These are phyloP conservation scores for Neurospora sp. DNA, from an alignment of 495 filamentous ascomycete genomes.

Conservation along the genomic window DNA sequence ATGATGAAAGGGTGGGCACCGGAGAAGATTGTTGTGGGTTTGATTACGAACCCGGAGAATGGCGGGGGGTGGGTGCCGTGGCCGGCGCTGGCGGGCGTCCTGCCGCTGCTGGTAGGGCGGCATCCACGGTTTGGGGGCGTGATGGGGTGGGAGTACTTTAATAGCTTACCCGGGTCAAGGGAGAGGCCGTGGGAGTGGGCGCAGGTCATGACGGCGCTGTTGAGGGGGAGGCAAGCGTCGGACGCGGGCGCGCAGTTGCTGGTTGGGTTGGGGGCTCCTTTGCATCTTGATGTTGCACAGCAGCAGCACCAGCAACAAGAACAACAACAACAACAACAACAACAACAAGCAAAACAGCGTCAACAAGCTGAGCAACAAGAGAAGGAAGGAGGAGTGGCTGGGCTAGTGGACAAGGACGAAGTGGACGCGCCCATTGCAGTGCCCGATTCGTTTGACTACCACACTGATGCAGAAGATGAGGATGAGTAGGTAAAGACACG, in stretches of 20 bases:
- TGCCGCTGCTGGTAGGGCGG: conserved; percentile 26
- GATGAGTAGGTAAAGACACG: conserved; percentile 1
- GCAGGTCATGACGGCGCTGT: conserved; percentile 28
- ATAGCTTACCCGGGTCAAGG: conserved; percentile 50
- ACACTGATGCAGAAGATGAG: conserved; percentile 14
- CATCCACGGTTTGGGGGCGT: conserved; percentile 57
- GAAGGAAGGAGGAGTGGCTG: not conserved
- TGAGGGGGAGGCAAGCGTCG: conserved; percentile 12
- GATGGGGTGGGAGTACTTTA: conserved; percentile 86
- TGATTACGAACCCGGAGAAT: conserved; percentile 68
- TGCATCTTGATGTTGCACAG: not conserved
- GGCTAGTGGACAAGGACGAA: conserved; percentile 6
- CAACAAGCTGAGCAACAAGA: not conserved
- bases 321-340: not conserved
- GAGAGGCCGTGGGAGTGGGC: conserved; percentile 62
- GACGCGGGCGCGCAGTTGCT: not conserved
- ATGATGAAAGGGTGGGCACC: conserved; percentile 79
- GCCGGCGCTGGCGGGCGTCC: conserved; percentile 21
- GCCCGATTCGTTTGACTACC: conserved; percentile 18
- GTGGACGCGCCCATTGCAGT: conserved; percentile 7
- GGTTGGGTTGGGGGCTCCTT: not conserved
- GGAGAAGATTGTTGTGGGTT: conserved; percentile 58
- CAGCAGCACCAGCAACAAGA: not conserved
- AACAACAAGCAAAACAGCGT: not conserved
- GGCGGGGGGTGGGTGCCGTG: conserved; percentile 40